A percentile compares a stretch with the other conserved stretches of the same genome.
Conservation (phyloP, 75 land plant genomes). For the Selaginella tamariscina region DNA sequence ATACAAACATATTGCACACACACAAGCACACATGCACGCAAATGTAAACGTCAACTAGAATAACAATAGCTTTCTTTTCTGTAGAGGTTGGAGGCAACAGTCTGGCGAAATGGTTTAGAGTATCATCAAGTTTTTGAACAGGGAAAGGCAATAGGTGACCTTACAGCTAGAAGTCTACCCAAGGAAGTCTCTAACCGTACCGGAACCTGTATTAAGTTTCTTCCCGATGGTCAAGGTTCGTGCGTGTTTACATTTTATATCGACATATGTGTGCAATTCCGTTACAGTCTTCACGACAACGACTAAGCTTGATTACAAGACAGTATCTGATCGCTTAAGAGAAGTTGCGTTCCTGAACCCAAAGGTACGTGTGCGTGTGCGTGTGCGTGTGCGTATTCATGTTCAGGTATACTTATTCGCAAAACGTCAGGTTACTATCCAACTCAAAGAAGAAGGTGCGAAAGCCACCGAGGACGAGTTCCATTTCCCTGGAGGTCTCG, state of each 20-base stretch:
- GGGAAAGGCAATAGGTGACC: constrained; percentile 61
- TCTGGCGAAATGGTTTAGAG: constrained; percentile 88
- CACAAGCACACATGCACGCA: too few species aligned
- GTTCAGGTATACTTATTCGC: constrained; percentile 1
- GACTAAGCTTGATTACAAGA: constrained; percentile 69
- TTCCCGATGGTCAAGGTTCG: constrained; percentile 83
- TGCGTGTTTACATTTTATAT: not conserved
- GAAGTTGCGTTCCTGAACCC: constrained; percentile 95
- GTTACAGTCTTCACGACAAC: constrained; percentile 73
- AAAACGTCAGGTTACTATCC: constrained; percentile 51
- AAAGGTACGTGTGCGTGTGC: constrained; percentile 34
- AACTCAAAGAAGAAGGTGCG: constrained; percentile 48
- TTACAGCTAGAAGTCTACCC: constrained; percentile 31
- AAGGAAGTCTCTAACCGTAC: constrained; percentile 27
- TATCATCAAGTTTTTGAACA: constrained; percentile 54
- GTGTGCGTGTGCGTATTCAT: not conserved
- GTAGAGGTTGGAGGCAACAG: constrained; percentile 81
- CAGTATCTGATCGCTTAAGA: constrained; percentile 70
- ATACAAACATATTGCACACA: too few species aligned
- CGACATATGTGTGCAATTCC: constrained; percentile 2
- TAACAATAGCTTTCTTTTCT: not conserved
- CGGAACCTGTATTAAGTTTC: constrained; percentile 78
- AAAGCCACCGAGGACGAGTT: constrained; percentile 45
- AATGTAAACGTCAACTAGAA: too few species aligned
- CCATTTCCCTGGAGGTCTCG: constrained; percentile 75